Evolutionary conservation across 169 alveolate species (phyloP), one percentile per base, ranked within the genome.

Genomic region (Plasmodium fragile): DNA sequence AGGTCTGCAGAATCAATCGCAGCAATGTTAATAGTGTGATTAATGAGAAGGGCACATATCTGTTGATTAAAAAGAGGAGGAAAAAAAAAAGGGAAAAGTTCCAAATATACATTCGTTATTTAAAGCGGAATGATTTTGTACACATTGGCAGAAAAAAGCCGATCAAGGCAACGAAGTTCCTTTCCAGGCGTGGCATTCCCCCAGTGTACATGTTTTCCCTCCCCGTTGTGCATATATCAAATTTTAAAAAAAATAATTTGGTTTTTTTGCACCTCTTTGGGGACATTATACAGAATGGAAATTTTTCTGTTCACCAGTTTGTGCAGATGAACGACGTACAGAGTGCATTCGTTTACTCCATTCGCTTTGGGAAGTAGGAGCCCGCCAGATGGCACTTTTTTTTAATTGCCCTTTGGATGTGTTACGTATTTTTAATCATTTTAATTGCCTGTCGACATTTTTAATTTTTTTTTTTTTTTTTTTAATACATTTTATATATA

Each of bases 21-120:
- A 52, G 71, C 16, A 59, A 53, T 78, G 41, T 87, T 36, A 70
- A 65, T 16, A 69, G 28, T 7, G n/a, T 65, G 16, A 36, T 39
- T 8, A 18, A 8, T 4, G n/a, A 82, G 28, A 73, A 75, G n/a
- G 65, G 81, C 45, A 25, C 75, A 8, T 87, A 77, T 30, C 49
- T 87, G 36, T 39, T 87, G 22, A 87, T 87, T n/a, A 75, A 77
- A 71, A 87, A 87, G 30, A 53, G 93, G 34, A 87, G 80, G 43
- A 87, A 87, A 78, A 87, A 87, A 55, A 87, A 87, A 77, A 87
- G 49, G 45, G 93, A 87, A 77, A 87, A 87, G 25, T 87, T 87
- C 81, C 16, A 87, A 34, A 43, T 87, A 77, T 84, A 87, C 59
- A 87, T 87, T 55, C 85, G 93, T 13, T 87, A 77, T 34, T 34